Evolutionary conservation across 1,284 basidiomycete species (phyloP).

Genomic region (Naganishia sp.): DNA sequence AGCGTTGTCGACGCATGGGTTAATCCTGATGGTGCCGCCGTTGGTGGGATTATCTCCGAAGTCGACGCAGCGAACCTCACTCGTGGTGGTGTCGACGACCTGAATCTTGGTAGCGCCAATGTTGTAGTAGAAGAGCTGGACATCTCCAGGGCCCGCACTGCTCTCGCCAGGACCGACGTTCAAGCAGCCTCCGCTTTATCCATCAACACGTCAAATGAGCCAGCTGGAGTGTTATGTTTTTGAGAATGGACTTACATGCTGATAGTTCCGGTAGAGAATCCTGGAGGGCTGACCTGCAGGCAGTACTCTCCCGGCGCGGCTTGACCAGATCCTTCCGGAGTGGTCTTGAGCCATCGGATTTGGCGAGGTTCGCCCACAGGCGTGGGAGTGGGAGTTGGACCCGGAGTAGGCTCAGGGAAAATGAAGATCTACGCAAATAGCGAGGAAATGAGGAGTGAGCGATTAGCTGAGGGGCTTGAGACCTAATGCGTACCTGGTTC

Average conservation of each 20-base stretch:
- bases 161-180: background rate
- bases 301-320: background rate
- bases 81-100: background rate
- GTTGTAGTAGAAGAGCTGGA: constrained; percentile 14
- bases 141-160: background rate
- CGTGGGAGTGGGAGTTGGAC: background rate
- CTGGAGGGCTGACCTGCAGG: constrained; percentile 10
- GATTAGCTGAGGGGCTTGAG: too few relatives aligned
- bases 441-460: too few relatives aligned
- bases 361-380: background rate
- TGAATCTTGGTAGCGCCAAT: constrained; percentile 3
- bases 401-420: background rate
- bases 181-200: background rate
- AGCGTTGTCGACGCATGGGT: constrained; percentile 25
- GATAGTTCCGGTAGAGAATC: background rate
- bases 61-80: constrained; percentile 3
- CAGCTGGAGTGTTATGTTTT: background rate
- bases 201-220: too few relatives aligned
- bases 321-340: too few relatives aligned
- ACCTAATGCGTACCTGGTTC: constrained; percentile 19
- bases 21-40: constrained; percentile 34
- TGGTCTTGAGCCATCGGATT: background rate
- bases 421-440: constrained; percentile 10
- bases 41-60: constrained; percentile 18
- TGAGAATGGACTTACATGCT: background rate